Evolutionary conservation across 768 basidiomycete genomes (phyloP).

Genomic region (Sutorius australiensis): DNA sequence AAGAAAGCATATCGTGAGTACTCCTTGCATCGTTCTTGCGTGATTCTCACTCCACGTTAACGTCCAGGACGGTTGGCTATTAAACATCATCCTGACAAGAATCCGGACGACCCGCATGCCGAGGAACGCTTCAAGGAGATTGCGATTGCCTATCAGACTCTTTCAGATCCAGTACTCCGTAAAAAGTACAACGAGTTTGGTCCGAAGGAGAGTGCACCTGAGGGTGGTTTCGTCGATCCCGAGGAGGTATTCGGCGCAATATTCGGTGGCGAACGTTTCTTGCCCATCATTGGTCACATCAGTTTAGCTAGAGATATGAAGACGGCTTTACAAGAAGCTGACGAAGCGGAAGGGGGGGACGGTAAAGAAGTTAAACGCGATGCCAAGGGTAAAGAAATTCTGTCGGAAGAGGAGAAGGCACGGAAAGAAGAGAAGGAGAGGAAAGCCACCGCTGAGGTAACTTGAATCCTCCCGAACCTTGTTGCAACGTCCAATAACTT

Average conservation of each 20-base stretch:
- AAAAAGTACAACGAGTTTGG: conserved; percentile 92
- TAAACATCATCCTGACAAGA: conserved; percentile 91
- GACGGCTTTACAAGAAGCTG: conserved; percentile 82
- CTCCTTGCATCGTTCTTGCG: no score
- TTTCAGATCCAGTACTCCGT: conserved; percentile 72
- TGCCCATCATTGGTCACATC: conserved; percentile 85
- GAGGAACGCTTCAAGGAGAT: conserved; percentile 90
- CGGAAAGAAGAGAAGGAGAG: conserved; percentile 69
- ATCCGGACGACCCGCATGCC: conserved; percentile 79
- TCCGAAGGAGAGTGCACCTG: conserved; percentile 72
- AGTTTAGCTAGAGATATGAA: conserved; percentile 92
- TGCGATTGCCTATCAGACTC: conserved; percentile 84
- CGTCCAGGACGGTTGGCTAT: conserved; percentile 72
- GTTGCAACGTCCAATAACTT: conserved; percentile 8
- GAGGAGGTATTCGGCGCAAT: conserved; percentile 79
- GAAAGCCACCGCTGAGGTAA: conserved; percentile 66
- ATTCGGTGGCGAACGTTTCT: conserved; percentile 85
- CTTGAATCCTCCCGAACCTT: not conserved
- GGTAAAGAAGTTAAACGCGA: conserved; percentile 44
- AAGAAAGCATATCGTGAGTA: conserved; percentile 84
- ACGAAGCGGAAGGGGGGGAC: conserved; percentile 55
- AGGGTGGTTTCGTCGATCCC: conserved; percentile 86
- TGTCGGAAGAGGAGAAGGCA: conserved; percentile 69
- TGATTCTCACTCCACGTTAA: not conserved
- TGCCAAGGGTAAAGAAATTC: conserved; percentile 49